Evolutionary conservation across 148 eudicot genomes (phyloP).

Genomic region (Camellia japonica): DNA sequence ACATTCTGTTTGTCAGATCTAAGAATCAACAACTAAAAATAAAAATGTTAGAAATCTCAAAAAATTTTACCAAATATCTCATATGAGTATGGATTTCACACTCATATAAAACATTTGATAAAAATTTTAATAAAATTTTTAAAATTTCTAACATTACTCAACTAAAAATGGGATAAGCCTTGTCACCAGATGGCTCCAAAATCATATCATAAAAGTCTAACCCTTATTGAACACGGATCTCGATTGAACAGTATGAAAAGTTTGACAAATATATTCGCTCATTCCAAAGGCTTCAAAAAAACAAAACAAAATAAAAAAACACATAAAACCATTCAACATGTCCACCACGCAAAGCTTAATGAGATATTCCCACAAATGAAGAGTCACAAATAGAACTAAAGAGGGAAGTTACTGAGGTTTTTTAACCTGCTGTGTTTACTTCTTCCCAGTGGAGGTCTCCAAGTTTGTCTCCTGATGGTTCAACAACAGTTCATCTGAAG

Average conservation of each 20-base stretch:
- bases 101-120: no score
- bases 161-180: no score
- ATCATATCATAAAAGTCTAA: no score
- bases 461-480: constrained; percentile 61
- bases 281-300: background rate
- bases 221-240: background rate
- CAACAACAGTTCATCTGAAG: constrained; percentile 69
- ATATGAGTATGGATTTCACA: no score
- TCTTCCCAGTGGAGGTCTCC: constrained; percentile 25
- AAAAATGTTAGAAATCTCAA: no score
- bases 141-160: no score
- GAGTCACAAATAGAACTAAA: background rate
- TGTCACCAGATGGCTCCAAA: no score
- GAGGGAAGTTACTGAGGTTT: background rate
- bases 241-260: background rate
- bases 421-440: constrained; percentile 12
- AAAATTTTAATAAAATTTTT: no score
- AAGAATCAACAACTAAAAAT: no score
- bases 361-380: background rate
- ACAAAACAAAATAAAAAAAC: background rate
- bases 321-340: background rate
- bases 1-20: no score
- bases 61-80: no score
- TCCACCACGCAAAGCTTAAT: background rate
- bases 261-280: background rate